phyloP scores from a whole-genome alignment of 2,329 filamentous ascomycete genomes.

The Corniculantispora saksenae region DNA sequence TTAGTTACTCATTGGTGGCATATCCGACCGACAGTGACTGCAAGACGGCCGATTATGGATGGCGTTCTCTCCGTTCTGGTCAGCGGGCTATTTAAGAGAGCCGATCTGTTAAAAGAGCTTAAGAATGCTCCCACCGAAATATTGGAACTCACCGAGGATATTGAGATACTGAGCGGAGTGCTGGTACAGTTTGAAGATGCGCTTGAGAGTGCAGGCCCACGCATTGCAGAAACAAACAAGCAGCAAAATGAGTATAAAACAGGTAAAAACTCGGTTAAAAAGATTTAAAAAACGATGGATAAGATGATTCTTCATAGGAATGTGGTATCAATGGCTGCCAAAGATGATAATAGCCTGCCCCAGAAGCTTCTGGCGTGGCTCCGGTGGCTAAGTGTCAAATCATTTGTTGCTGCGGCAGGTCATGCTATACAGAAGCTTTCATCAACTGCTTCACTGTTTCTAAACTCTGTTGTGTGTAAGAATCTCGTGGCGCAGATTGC shows the following conservation, averaged over 20 bases:
- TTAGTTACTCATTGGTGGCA: too few relatives aligned
- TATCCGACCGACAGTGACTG: too few relatives aligned
- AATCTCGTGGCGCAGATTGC: not conserved
- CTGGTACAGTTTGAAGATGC: too few relatives aligned
- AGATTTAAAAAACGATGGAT: not conserved
- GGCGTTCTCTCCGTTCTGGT: too few relatives aligned
- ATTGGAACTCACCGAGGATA: too few relatives aligned
- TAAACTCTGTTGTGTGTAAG: not conserved
- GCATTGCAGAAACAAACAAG: too few relatives aligned
- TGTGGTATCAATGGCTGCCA: not conserved
- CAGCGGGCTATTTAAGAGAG: too few relatives aligned
- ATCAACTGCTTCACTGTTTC: not conserved
- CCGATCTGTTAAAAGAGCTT: too few relatives aligned
- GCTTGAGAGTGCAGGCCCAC: too few relatives aligned
- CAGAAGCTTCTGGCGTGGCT: not conserved
- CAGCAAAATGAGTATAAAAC: not conserved
- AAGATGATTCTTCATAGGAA: not conserved
- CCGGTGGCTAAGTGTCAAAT: not conserved
- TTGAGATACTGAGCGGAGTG: too few relatives aligned
- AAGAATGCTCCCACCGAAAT: too few relatives aligned
- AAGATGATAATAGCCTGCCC: not conserved
- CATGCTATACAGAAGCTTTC: not conserved
- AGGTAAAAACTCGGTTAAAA: not conserved
- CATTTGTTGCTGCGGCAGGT: not conserved
- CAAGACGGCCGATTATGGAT: too few relatives aligned